Evolutionary conservation across 306 rosid species (phyloP), one percentile per base, ranked within the genome.

Genomic region (Cyclanthera cordifolia): DNA sequence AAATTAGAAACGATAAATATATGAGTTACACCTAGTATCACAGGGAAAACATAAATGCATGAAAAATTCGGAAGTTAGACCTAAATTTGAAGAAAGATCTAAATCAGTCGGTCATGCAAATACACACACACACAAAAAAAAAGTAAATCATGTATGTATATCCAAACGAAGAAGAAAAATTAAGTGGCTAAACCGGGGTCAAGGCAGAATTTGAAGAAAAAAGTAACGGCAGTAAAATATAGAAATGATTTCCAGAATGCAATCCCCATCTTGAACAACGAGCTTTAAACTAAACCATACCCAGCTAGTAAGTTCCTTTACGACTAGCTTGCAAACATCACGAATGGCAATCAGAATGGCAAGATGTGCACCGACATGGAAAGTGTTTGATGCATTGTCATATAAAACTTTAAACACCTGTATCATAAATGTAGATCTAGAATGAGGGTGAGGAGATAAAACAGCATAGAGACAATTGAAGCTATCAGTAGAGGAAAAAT

Each of bases 251-350:
- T 50, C 47, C 58, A 45, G 4, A 49, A 4, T 16, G 41, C 47
- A 59, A 28, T 12, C 34, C 15, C 20, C 72, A 66, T 27, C 48
- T 53, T 8, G 7, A 28, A 34, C 48, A 70, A 70, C 9, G 19
- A 64, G 13, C 65, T 4, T 69, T 67, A 23, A 28, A 72, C 46
- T 8, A 76, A 66, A 71, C 72, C 92, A 70, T 85, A 94, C 99
- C 99, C 99, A 94, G 76, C 95, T 88, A 73, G 96, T 90, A 71
- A 94, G 90, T 77, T 90, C 96, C 84, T 86, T 94, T 37, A 88
- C 94, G 76, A 88, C 97, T 76, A 87, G 96, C 91, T 94, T 94
- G 85, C 99, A 94, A 85, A 94, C 99, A 85, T 94, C 99, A 20
- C 99, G 97, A 69, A 94, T 88, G 17, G 96, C 99, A 77, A 89